These are phyloP conservation scores for Quercus suber DNA, from an alignment of 306 rosid genomes.

Conservation along the genomic window DNA sequence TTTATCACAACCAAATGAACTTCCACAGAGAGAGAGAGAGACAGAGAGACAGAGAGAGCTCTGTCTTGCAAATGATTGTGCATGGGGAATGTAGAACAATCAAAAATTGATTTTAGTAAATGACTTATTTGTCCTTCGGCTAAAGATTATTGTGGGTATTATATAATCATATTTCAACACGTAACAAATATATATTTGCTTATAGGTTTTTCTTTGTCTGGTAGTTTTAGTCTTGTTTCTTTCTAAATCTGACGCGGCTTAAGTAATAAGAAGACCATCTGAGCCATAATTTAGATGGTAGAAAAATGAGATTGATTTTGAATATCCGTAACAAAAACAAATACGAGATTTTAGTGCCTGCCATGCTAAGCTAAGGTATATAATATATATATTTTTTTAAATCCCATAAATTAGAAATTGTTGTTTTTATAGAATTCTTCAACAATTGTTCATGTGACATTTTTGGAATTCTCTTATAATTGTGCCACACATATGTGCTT, in stretches of 20 bases:
- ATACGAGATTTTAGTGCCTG: background rate
- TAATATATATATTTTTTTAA: too few species aligned
- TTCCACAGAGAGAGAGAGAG: background rate
- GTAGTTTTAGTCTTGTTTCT: background rate
- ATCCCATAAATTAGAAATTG: too few species aligned
- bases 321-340: background rate
- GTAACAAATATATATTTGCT: background rate
- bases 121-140: background rate
- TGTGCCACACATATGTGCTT: background rate
- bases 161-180: background rate
- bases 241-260: too few species aligned
- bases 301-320: background rate
- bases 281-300: background rate
- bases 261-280: background rate
- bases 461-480: background rate
- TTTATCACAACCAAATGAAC: background rate
- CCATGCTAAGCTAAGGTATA: background rate
- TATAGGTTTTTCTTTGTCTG: background rate
- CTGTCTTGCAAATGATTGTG: too few species aligned
- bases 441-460: background rate
- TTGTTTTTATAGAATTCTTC: too few species aligned
- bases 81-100: too few species aligned
- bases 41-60: too few species aligned
- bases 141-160: background rate
- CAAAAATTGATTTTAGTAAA: background rate